Evolutionary conservation across 176 grass and related monocot species (phyloP).

Genomic region (Hordeum marinum): DNA sequence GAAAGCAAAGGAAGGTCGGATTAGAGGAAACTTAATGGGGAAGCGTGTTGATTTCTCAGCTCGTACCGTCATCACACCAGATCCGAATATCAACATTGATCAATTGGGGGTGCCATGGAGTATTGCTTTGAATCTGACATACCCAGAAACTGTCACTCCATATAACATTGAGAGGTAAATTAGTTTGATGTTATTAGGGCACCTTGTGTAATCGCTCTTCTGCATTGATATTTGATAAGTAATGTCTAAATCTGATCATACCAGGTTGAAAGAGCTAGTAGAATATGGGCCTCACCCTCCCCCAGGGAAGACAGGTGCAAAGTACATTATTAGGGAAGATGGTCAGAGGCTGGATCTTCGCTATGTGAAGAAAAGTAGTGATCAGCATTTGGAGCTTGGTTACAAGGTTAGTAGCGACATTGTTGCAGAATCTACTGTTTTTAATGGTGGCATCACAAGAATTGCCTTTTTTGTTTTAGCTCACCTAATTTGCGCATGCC

Average conservation of each 20-base stretch:
- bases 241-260: constrained; percentile 17
- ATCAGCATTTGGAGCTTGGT: constrained; percentile 93
- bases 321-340: constrained; percentile 94
- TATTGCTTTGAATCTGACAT: constrained; percentile 94
- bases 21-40: constrained; percentile 99
- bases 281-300: constrained; percentile 95
- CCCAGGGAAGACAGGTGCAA: constrained; percentile 91
- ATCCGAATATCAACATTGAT: constrained; percentile 98
- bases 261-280: constrained; percentile 85
- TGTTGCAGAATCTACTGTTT: too few species aligned
- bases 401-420: constrained; percentile 53
- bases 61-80: constrained; percentile 87
- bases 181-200: not conserved
- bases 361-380: constrained; percentile 97
- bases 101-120: constrained; percentile 94
- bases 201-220: not conserved
- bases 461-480: not conserved
- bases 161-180: constrained; percentile 95
- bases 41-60: constrained; percentile 99
- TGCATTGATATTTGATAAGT: not conserved
- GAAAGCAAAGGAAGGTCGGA: constrained; percentile 97
- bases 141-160: constrained; percentile 95
- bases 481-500: constrained; percentile 4
- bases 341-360: constrained; percentile 94
- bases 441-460: not conserved